Percentiles rank a stretch among this genome's conserved stretches.
phyloP scores from a whole-genome alignment of 2,329 filamentous ascomycete genomes.

The Cytospora leucostoma region DNA sequence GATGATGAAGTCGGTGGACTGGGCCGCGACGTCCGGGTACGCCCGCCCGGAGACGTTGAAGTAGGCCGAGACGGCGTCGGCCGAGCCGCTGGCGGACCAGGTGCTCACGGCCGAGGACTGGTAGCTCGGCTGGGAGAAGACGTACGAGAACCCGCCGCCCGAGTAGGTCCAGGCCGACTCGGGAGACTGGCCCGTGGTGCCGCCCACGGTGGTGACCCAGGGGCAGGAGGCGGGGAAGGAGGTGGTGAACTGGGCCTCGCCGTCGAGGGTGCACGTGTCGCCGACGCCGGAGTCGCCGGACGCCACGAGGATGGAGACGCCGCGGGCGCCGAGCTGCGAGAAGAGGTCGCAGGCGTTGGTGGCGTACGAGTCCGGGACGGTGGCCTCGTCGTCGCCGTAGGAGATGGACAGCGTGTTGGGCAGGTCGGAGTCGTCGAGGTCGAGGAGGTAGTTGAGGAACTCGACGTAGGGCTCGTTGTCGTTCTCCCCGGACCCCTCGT shows the following conservation, averaged over 20 bases:
- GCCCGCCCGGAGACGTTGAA: conserved; percentile 37
- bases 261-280: conserved; percentile 28
- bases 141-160: conserved; percentile 52
- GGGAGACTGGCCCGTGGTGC: conserved; percentile 52
- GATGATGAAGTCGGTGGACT: conserved; percentile 40
- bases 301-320: conserved; percentile 65
- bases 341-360: conserved; percentile 56
- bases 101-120: conserved; percentile 41
- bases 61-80: conserved; percentile 34
- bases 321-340: conserved; percentile 64
- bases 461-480: conserved; percentile 68
- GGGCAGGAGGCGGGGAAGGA: conserved; percentile 49
- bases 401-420: conserved; percentile 69
- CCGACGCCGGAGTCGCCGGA: conserved; percentile 57
- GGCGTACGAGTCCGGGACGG: conserved; percentile 59
- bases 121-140: conserved; percentile 47
- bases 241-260: conserved; percentile 45
- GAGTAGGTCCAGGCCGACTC: conserved; percentile 57
- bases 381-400: conserved; percentile 65
- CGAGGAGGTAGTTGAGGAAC: conserved; percentile 61
- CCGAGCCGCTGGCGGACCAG: conserved; percentile 19
- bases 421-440: conserved; percentile 53
- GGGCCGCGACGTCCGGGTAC: conserved; percentile 33
- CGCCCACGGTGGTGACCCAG: conserved; percentile 64
- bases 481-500: conserved; percentile 40